Conservation (phyloP, 2,329 filamentous ascomycete genomes). For the Monosporascus sp. region DNA sequence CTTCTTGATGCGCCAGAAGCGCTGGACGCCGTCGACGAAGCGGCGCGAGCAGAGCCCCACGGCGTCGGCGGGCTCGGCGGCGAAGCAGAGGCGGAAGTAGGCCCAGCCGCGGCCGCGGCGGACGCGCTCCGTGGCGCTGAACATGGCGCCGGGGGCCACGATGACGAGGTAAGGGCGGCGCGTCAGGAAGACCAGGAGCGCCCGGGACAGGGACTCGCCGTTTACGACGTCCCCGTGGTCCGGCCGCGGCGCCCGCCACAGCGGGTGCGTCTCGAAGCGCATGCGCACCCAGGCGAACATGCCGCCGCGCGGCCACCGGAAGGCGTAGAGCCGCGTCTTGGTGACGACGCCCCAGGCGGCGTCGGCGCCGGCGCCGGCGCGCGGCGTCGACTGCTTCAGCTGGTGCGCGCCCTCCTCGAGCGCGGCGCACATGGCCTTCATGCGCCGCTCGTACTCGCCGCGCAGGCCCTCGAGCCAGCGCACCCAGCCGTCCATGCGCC, state of each 20-base stretch:
- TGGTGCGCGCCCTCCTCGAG: conserved; percentile 65
- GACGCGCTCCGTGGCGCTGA: conserved; percentile 62
- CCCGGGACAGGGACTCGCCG: conserved; percentile 52
- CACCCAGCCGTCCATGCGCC: conserved; percentile 82
- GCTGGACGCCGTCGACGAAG: conserved; percentile 63
- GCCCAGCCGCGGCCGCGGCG: conserved; percentile 56
- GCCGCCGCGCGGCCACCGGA: conserved; percentile 75
- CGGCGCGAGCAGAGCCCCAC: conserved; percentile 57
- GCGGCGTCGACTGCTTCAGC: conserved; percentile 55
- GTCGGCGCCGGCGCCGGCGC: conserved; percentile 33
- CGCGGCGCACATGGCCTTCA: conserved; percentile 70
- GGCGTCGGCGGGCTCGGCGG: conserved; percentile 69
- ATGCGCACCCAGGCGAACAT: conserved; percentile 89
- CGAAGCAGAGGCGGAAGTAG: conserved; percentile 78
- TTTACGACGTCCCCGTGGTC: conserved; percentile 36
- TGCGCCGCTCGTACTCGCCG: conserved; percentile 77
- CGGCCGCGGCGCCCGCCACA: conserved; percentile 40
- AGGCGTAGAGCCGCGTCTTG: conserved; percentile 69
- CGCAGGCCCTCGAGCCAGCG: conserved; percentile 84
- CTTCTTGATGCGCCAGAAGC: conserved; percentile 73
- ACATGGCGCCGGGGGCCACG: conserved; percentile 66
- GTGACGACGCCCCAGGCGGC: conserved; percentile 71
- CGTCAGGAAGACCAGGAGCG: conserved; percentile 68
- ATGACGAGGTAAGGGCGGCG: conserved; percentile 65
- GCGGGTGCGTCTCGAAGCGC: conserved; percentile 66